phyloP scores from a whole-genome alignment of 495 filamentous ascomycete genomes.

The Lasiosphaeris hirsuta region DNA sequence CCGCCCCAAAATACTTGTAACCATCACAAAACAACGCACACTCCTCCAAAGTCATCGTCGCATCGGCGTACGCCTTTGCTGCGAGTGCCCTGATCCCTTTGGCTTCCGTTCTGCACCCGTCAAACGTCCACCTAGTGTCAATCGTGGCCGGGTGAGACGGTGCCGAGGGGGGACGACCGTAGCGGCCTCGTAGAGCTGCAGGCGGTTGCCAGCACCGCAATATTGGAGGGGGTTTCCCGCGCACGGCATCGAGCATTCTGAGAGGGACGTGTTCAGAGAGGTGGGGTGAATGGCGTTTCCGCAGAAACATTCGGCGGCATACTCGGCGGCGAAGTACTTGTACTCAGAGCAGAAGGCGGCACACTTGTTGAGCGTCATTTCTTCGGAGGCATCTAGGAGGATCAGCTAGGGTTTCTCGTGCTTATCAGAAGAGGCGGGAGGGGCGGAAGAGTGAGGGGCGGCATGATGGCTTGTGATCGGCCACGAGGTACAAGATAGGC shows the following conservation, averaged over 20 bases:
- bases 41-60: background rate
- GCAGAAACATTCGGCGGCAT: constrained; percentile 49
- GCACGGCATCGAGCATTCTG: constrained; percentile 42
- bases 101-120: background rate
- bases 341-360: constrained; percentile 42
- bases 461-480: no score
- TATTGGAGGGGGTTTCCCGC: constrained; percentile 36
- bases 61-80: background rate
- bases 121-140: constrained; percentile 27
- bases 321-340: constrained; percentile 47
- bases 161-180: constrained; percentile 10
- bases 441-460: no score
- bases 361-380: constrained; percentile 48
- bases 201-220: constrained; percentile 40
- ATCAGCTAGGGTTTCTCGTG: no score
- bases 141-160: constrained; percentile 25
- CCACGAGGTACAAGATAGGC: no score
- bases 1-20: background rate
- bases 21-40: constrained; percentile 4
- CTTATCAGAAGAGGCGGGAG: no score
- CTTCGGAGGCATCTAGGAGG: constrained; percentile 31
- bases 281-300: constrained; percentile 33
- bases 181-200: constrained; percentile 35
- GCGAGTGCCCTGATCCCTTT: background rate
- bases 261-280: constrained; percentile 21